These are phyloP conservation scores for Zygoascus flipseniorum DNA, from an alignment of 805 yeast genomes.

Conservation along the genomic window DNA sequence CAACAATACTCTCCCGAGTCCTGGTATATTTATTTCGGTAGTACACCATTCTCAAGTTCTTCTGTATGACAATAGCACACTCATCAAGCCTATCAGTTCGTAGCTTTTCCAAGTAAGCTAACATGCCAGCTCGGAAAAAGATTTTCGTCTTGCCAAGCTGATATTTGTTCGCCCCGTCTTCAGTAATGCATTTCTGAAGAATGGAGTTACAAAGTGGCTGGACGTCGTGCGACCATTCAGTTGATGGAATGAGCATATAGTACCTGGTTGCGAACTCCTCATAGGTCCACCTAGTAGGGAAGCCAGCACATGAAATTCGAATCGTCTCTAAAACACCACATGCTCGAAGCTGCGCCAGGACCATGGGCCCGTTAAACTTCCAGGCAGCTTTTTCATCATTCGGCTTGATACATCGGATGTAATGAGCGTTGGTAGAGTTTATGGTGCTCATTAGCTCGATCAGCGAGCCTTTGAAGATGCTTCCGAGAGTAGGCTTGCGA, in stretches of 20 bases:
- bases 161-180: constrained; percentile 53
- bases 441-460: constrained; percentile 90
- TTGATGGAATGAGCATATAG: constrained; percentile 70
- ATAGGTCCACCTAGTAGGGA: constrained; percentile 93
- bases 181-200: constrained; percentile 47
- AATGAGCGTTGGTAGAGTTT: constrained; percentile 90
- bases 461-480: constrained; percentile 85
- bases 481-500: constrained; percentile 88
- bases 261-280: constrained; percentile 88
- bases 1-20: constrained; percentile 44
- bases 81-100: constrained; percentile 69
- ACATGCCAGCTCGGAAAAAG: constrained; percentile 93
- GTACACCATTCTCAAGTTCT: constrained; percentile 58
- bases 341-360: constrained; percentile 87
- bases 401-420: constrained; percentile 95
- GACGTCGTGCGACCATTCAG: constrained; percentile 51
- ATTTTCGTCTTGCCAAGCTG: constrained; percentile 91
- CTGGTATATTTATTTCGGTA: constrained; percentile 55
- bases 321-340: constrained; percentile 98
- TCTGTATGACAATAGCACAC: constrained; percentile 81
- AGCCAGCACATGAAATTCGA: constrained; percentile 94
- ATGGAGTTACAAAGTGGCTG: constrained; percentile 61
- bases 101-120: constrained; percentile 81
- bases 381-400: constrained; percentile 91
- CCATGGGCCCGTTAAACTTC: constrained; percentile 94